phyloP scores from a whole-genome alignment of 2,329 filamentous ascomycete species.

The Hypoxylon sp. region DNA sequence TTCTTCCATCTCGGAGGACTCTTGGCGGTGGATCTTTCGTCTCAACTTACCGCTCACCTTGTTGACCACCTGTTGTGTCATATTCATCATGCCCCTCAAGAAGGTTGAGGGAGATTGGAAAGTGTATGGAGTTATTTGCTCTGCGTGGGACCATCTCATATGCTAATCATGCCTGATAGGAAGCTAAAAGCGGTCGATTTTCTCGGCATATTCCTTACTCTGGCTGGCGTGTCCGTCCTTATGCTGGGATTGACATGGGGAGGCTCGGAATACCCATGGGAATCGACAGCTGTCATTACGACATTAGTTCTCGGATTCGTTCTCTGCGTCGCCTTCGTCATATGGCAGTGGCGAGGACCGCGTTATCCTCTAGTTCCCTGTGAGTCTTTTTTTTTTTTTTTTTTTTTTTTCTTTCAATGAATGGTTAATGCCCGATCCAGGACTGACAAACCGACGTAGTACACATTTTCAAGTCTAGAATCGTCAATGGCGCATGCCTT shows the following conservation, averaged over 20 bases:
- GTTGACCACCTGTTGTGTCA: slow-evolving; percentile 62
- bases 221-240: slow-evolving; percentile 63
- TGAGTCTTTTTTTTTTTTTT: slow-evolving; percentile 48
- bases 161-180: slow-evolving; percentile 29
- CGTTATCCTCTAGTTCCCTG: slow-evolving; percentile 64
- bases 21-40: slow-evolving; percentile 69
- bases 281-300: slow-evolving; percentile 67
- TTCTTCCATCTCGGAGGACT: slow-evolving; percentile 61
- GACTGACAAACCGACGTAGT: slow-evolving; percentile 54
- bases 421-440: slow-evolving; percentile 13
- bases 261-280: slow-evolving; percentile 71
- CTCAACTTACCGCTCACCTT: slow-evolving; percentile 68
- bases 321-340: slow-evolving; percentile 64
- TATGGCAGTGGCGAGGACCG: slow-evolving; percentile 68
- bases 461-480: slow-evolving; percentile 67
- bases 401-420: too few species aligned
- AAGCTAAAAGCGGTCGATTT: slow-evolving; percentile 69
- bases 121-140: slow-evolving; percentile 51
- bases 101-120: slow-evolving; percentile 68
- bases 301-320: slow-evolving; percentile 67
- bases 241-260: slow-evolving; percentile 71
- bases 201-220: slow-evolving; percentile 62
- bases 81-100: slow-evolving; percentile 71
- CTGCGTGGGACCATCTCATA: neutral
- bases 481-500: slow-evolving; percentile 69